Evolutionary conservation across 129 eudicot genomes (phyloP).

Genomic region (Flaveria linearis): DNA sequence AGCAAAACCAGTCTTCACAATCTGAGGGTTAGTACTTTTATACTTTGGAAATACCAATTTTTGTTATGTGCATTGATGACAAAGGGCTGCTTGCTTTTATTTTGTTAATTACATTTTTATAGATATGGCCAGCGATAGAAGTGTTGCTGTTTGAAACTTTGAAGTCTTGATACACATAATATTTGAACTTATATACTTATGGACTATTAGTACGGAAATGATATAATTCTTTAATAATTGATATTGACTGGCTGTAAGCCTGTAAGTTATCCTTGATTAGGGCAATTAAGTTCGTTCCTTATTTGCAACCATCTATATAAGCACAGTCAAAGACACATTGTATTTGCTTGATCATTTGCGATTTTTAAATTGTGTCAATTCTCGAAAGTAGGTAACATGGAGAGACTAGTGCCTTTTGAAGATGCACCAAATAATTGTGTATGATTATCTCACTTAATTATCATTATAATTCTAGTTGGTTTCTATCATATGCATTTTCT

Average conservation of each 20-base stretch:
- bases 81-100: neutral
- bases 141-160: neutral
- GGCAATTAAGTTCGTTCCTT: neutral
- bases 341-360: neutral
- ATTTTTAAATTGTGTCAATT: neutral
- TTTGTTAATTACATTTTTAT: neutral
- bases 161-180: neutral
- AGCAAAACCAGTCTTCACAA: conserved; percentile 47
- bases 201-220: neutral
- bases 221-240: neutral
- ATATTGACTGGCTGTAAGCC: neutral
- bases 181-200: neutral
- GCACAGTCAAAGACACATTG: neutral
- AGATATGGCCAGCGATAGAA: neutral
- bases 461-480: neutral
- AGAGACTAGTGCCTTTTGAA: neutral
- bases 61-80: conserved; percentile 1
- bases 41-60: neutral
- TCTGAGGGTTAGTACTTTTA: conserved; percentile 58
- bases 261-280: conserved; percentile 4
- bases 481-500: neutral
- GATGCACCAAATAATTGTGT: neutral
- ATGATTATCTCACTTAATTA: neutral
- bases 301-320: neutral
- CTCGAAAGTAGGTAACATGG: neutral